Percentiles rank a stretch among this genome's conserved stretches.
These are phyloP conservation scores for Stentor coeruleus DNA, from an alignment of 73 alveolate genomes.

Conservation along the genomic window DNA sequence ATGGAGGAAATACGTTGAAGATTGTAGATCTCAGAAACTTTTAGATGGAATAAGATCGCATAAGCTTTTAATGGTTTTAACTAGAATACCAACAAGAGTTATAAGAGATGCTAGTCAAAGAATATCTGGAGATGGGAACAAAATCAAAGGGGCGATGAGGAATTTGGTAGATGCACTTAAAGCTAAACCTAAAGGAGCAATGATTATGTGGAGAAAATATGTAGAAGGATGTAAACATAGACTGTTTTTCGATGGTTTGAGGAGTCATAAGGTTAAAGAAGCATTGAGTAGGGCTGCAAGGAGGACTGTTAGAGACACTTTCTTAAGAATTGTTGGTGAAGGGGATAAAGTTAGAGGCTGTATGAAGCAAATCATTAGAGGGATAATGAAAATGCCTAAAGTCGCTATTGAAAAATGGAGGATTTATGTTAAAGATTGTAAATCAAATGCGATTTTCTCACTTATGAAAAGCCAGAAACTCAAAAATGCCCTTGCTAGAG, in stretches of 20 bases:
- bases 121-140: neutral
- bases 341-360: conserved; percentile 15
- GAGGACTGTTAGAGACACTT: conserved; percentile 11
- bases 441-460: neutral
- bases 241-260: neutral
- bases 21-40: neutral
- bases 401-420: neutral
- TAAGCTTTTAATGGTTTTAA: neutral
- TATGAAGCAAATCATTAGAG: neutral
- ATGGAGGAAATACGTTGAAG: neutral
- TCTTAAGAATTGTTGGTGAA: conserved; percentile 6
- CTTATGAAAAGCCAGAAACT: conserved; percentile 1
- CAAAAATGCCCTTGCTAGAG: neutral
- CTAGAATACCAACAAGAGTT: neutral
- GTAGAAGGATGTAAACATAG: neutral
- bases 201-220: neutral
- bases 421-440: neutral
- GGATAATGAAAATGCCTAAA: neutral
- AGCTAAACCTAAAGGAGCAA: neutral
- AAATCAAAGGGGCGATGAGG: neutral
- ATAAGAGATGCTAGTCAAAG: neutral
- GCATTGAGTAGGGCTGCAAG: neutral
- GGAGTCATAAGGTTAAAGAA: neutral
- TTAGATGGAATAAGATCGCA: neutral
- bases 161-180: neutral